Conservation (phyloP, 2,329 filamentous ascomycete genomes). For the Lachnellula subtilissima region DNA sequence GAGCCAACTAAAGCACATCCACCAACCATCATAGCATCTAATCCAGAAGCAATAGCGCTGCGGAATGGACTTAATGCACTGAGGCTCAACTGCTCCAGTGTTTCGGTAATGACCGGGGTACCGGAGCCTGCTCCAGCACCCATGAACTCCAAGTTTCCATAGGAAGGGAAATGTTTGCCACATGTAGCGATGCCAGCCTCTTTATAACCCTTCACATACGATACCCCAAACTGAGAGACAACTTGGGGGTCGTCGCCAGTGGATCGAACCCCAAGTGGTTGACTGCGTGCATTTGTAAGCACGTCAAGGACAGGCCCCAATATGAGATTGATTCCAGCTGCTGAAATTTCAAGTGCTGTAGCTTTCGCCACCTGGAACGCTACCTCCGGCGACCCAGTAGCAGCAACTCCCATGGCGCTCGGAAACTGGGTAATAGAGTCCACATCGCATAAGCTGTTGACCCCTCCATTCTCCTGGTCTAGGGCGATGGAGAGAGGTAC, state of each 20-base stretch:
- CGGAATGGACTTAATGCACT: constrained; percentile 88
- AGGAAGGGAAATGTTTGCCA: constrained; percentile 95
- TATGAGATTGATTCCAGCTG: constrained; percentile 93
- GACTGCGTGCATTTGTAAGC: constrained; percentile 84
- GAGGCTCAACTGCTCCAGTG: constrained; percentile 82
- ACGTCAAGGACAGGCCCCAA: constrained; percentile 92
- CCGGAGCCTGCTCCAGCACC: constrained; percentile 71
- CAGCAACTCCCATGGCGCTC: constrained; percentile 94
- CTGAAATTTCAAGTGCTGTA: constrained; percentile 85
- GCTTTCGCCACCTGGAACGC: constrained; percentile 89
- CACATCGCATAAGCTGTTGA: constrained; percentile 94
- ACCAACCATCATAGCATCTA: constrained; percentile 94
- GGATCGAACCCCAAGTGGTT: constrained; percentile 84
- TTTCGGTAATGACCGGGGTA: constrained; percentile 93
- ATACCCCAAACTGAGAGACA: constrained; percentile 86
- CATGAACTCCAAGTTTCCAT: constrained; percentile 89
- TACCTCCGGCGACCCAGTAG: constrained; percentile 77
- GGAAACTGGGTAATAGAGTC: constrained; percentile 95
- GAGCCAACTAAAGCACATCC: constrained; percentile 84
- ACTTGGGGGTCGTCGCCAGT: constrained; percentile 92
- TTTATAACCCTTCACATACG: constrained; percentile 87
- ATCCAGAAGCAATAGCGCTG: constrained; percentile 77
- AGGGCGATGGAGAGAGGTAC: constrained; percentile 85
- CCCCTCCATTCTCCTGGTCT: constrained; percentile 96
- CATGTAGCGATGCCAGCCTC: constrained; percentile 85